Evolutionary conservation across 139 green algal species (phyloP).

Genomic region (Spirogloea muscicola): DNA sequence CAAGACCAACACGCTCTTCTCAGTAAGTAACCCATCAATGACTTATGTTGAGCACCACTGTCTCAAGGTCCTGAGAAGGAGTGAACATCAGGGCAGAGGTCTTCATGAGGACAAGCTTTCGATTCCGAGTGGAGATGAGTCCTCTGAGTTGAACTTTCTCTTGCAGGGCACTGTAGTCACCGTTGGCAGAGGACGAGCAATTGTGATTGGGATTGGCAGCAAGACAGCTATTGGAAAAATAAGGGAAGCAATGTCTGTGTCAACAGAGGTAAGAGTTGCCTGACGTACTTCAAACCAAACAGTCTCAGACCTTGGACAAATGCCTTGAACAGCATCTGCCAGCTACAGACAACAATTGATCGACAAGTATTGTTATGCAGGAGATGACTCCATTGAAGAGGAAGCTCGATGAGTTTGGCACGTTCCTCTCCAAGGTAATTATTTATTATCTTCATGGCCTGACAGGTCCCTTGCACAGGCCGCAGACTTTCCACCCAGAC

Average conservation of each 20-base stretch:
- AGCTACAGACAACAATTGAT: too few species aligned
- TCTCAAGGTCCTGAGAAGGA: not conserved
- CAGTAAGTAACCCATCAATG: slow-evolving; percentile 9
- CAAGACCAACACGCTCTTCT: slow-evolving; percentile 57
- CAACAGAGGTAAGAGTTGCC: slow-evolving; percentile 30
- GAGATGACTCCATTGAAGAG: slow-evolving; percentile 94
- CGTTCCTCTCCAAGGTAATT: slow-evolving; percentile 82
- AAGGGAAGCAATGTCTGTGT: slow-evolving; percentile 43
- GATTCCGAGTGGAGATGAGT: not conserved
- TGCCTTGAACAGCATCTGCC: too few species aligned
- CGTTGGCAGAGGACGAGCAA: slow-evolving; percentile 52
- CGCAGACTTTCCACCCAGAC: too few species aligned
- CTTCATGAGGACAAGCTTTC: not conserved
- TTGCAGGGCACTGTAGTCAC: slow-evolving; percentile 52
- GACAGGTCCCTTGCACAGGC: too few species aligned
- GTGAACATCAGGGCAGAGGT: not conserved
- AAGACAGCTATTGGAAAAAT: slow-evolving; percentile 80
- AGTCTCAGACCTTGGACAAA: too few species aligned
- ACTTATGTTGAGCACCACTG: not conserved
- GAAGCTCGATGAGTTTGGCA: slow-evolving; percentile 95
- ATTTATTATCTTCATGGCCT: slow-evolving; percentile 83
- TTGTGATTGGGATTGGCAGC: slow-evolving; percentile 70
- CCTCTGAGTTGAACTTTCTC: not conserved
- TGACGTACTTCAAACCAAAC: too few species aligned
- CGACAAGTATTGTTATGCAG: slow-evolving; percentile 62